Conservation (phyloP, 1,284 basidiomycete species). For the Trichosporon sp. region DNA sequence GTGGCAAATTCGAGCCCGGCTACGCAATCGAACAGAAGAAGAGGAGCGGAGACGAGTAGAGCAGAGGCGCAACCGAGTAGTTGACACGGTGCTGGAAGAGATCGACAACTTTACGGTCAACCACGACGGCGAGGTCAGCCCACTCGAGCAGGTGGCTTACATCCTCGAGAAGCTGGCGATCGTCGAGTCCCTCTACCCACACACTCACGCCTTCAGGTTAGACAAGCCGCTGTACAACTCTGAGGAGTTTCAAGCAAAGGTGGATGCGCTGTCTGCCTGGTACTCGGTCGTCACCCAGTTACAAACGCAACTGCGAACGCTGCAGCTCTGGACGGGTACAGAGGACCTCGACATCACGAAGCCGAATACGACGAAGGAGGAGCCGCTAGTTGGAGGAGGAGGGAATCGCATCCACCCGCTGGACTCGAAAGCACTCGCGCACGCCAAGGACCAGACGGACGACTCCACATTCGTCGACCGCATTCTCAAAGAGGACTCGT, state of each 20-base stretch:
- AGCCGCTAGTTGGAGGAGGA: slow-evolving; percentile 34
- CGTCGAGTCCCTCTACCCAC: slow-evolving; percentile 81
- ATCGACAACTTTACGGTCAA: slow-evolving; percentile 62
- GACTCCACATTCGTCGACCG: slow-evolving; percentile 85
- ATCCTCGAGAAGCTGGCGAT: slow-evolving; percentile 74
- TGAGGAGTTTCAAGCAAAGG: slow-evolving; percentile 63
- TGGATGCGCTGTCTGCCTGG: slow-evolving; percentile 85
- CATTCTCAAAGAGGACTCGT: slow-evolving; percentile 89
- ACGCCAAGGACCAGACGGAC: slow-evolving; percentile 48
- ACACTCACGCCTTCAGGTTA: slow-evolving; percentile 66
- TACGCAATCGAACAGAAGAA: slow-evolving; percentile 70
- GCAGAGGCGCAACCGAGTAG: slow-evolving; percentile 70
- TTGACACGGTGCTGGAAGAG: slow-evolving; percentile 78
- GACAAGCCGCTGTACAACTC: slow-evolving; percentile 70
- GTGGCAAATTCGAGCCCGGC: slow-evolving; percentile 82
- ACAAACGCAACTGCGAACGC: slow-evolving; percentile 66
- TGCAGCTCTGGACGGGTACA: slow-evolving; percentile 86
- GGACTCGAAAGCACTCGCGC: slow-evolving; percentile 33
- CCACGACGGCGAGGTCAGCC: slow-evolving; percentile 45
- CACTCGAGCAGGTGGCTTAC: slow-evolving; percentile 65
- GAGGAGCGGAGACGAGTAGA: slow-evolving; percentile 78
- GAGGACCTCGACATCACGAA: slow-evolving; percentile 81
- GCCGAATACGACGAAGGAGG: slow-evolving; percentile 61
- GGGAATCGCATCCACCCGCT: slow-evolving; percentile 40
- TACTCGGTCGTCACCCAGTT: slow-evolving; percentile 72